Percentiles rank a stretch among this genome's conserved stretches.
These are phyloP conservation scores for Lichtheimia corymbifera DNA, from an alignment of 371 early-diverging fungal species.

Conservation along the genomic window DNA sequence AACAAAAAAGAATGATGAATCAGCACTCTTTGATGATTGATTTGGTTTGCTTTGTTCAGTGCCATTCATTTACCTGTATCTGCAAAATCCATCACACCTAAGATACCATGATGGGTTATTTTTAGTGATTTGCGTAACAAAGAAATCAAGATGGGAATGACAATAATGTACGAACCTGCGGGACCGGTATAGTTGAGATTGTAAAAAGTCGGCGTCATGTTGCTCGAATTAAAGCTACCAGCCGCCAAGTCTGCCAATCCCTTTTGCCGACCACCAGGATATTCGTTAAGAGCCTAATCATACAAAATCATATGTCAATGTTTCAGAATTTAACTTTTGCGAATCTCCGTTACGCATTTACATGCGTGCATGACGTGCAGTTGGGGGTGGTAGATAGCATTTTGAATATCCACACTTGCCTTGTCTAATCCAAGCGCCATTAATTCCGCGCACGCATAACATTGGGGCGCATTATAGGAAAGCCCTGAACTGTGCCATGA, in stretches of 20 bases:
- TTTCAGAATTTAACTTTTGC: no score
- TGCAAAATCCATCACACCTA: conserved; percentile 16
- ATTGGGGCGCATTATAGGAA: conserved; percentile 39
- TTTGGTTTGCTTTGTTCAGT: no score
- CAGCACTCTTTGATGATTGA: no score
- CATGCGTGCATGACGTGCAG: no score
- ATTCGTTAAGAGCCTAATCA: conserved; percentile 32
- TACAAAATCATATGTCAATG: not conserved
- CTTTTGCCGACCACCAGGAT: conserved; percentile 35
- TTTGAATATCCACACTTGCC: conserved; percentile 14
- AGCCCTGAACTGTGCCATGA: conserved; percentile 31
- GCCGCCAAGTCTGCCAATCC: conserved; percentile 28
- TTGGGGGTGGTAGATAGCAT: no score
- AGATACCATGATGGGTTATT: not conserved
- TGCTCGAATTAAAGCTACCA: conserved; percentile 27
- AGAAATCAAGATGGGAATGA: not conserved
- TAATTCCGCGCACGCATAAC: conserved; percentile 42
- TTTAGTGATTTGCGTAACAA: not conserved
- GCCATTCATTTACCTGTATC: conserved; percentile 16
- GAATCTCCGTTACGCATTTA: not conserved
- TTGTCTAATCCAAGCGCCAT: conserved; percentile 38
- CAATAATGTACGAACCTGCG: conserved; percentile 29
- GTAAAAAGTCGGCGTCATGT: conserved; percentile 40
- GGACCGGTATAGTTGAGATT: conserved; percentile 47
- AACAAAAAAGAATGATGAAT: no score